Conservation (phyloP, 2,329 filamentous ascomycete species). For the Xylariaceae sp. region DNA sequence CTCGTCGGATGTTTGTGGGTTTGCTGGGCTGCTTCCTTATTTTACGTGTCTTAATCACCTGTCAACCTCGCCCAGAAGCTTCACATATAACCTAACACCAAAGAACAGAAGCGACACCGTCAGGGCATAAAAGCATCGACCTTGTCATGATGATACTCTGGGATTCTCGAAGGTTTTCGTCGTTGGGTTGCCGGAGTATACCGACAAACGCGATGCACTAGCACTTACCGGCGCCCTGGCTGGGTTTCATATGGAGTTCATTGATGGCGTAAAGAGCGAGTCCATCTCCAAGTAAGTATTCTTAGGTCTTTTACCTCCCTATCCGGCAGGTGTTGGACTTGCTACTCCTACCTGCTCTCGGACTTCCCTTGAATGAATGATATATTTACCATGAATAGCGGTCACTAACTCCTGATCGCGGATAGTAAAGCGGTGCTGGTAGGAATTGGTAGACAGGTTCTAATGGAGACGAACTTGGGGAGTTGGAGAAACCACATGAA, state of each 20-base stretch:
- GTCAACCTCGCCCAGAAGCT: neutral
- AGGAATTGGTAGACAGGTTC: conserved; percentile 35
- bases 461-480: conserved; percentile 45
- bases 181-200: conserved; percentile 52
- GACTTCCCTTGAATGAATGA: too few relatives aligned
- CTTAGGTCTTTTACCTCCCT: too few relatives aligned
- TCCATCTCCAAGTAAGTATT: conserved; percentile 47
- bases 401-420: too few relatives aligned
- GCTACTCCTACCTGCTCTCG: too few relatives aligned
- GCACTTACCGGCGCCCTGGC: conserved; percentile 49
- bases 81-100: neutral
- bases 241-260: conserved; percentile 50
- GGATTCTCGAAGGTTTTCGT: conserved; percentile 46
- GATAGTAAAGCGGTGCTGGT: conserved; percentile 51
- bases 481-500: conserved; percentile 51
- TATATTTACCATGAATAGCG: too few relatives aligned
- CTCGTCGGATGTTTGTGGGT: conserved; percentile 2
- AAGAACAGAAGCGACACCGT: neutral
- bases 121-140: neutral
- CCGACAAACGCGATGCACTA: conserved; percentile 56
- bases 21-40: conserved; percentile 1
- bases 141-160: conserved; percentile 35
- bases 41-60: neutral
- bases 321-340: too few relatives aligned
- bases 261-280: conserved; percentile 50